Percentiles rank a stretch among this genome's conserved stretches.
Conservation (phyloP, 345 rosid species). For the Lenwebbia sp. region DNA sequence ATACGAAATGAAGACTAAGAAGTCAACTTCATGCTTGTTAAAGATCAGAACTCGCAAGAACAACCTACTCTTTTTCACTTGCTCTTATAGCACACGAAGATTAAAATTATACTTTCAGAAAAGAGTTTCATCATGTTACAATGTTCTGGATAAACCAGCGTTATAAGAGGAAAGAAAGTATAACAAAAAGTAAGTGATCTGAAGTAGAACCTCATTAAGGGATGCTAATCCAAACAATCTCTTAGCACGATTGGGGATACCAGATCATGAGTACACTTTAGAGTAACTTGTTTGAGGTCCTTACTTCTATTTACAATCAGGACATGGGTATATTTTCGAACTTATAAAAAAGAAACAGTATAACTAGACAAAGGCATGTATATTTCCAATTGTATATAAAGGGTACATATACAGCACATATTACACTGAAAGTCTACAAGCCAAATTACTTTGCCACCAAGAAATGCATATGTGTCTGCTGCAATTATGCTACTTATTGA, state of each 20-base stretch:
- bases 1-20: neutral
- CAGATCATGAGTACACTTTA: neutral
- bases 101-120: neutral
- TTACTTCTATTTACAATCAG: neutral
- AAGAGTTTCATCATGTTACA: neutral
- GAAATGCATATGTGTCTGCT: conserved; percentile 82
- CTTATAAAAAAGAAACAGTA: neutral
- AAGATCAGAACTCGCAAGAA: neutral
- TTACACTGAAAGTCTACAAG: neutral
- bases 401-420: neutral
- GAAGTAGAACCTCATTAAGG: neutral
- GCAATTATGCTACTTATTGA: conserved; percentile 81
- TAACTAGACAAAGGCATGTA: neutral
- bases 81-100: neutral
- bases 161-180: neutral
- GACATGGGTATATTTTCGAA: neutral
- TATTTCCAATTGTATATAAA: neutral
- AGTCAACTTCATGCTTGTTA: neutral
- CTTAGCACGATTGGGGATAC: neutral
- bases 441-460: conserved; percentile 74
- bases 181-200: neutral
- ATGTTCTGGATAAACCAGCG: neutral
- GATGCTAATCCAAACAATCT: neutral
- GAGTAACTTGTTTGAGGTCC: neutral
- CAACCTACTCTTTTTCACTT: neutral